Conservation (phyloP, 805 yeast species). For the Pichia californica region DNA sequence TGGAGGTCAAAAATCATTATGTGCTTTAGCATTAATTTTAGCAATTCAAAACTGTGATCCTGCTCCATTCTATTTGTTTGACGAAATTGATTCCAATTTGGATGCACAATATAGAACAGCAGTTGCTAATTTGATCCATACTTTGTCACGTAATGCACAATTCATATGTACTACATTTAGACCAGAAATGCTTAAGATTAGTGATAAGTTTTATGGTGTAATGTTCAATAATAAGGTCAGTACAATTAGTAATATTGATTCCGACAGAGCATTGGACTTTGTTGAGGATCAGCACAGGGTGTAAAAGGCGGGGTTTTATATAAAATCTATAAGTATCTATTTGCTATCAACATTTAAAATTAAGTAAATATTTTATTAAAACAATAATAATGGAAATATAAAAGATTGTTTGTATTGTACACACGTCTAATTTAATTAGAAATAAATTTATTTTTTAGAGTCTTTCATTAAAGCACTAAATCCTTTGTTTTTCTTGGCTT, state of each 20-base stretch:
- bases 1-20: constrained; percentile 96
- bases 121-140: constrained; percentile 69
- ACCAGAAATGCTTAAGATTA: constrained; percentile 83
- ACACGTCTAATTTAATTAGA: background rate
- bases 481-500: constrained; percentile 34
- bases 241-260: constrained; percentile 61
- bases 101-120: constrained; percentile 88
- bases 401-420: too few relatives aligned
- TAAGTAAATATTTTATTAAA: too few relatives aligned
- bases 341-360: too few relatives aligned
- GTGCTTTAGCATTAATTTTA: constrained; percentile 88
- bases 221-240: constrained; percentile 78
- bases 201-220: constrained; percentile 85
- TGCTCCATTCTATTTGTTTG: constrained; percentile 93
- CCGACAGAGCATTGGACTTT: constrained; percentile 73
- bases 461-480: constrained; percentile 45
- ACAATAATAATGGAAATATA: background rate
- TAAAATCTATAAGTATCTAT: too few relatives aligned
- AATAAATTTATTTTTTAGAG: constrained; percentile 9
- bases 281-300: constrained; percentile 56
- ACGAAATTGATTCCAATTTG: constrained; percentile 93
- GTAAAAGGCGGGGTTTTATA: too few relatives aligned
- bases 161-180: constrained; percentile 95
- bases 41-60: constrained; percentile 96
- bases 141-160: constrained; percentile 66